These are phyloP conservation scores for Suhomyces ambrosiae DNA, from an alignment of 1,139 yeast species.

Conservation along the genomic window DNA sequence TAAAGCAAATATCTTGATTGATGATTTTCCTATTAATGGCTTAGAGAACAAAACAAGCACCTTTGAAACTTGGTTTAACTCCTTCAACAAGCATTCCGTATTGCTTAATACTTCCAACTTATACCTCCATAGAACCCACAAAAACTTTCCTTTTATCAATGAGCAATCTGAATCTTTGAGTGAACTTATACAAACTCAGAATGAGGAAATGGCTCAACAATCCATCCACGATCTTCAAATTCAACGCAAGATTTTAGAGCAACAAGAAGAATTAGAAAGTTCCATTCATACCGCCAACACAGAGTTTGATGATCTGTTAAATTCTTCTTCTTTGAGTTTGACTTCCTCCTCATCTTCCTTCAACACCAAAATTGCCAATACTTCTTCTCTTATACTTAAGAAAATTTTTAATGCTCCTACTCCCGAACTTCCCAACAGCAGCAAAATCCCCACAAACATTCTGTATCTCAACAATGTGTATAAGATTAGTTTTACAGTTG, in stretches of 20 bases:
- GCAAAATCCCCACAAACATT: conserved; percentile 13
- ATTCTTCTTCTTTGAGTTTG: conserved; percentile 40
- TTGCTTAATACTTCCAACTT: conserved; percentile 21
- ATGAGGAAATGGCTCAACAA: conserved; percentile 34
- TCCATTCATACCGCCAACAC: conserved; percentile 19
- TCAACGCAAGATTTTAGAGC: conserved; percentile 25
- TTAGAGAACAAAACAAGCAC: conserved; percentile 29
- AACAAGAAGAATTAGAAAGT: conserved; percentile 29
- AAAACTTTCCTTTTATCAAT: background rate
- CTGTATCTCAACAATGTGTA: conserved; percentile 25
- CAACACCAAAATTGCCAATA: conserved; percentile 29
- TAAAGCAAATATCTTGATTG: conserved; percentile 32
- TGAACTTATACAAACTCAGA: conserved; percentile 26
- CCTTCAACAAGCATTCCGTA: conserved; percentile 27
- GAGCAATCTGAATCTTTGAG: conserved; percentile 1
- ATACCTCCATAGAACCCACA: background rate
- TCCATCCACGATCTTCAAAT: conserved; percentile 23
- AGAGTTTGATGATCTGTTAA: conserved; percentile 29
- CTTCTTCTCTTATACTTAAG: conserved; percentile 38
- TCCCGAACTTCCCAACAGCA: conserved; percentile 14
- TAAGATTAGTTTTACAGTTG: conserved; percentile 42
- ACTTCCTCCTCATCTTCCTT: conserved; percentile 35
- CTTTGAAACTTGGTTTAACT: conserved; percentile 39
- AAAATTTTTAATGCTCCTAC: conserved; percentile 27
- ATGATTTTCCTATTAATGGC: conserved; percentile 29